Conservation (phyloP, 768 basidiomycete genomes). For the Boletus pseudo-olivaceus region DNA sequence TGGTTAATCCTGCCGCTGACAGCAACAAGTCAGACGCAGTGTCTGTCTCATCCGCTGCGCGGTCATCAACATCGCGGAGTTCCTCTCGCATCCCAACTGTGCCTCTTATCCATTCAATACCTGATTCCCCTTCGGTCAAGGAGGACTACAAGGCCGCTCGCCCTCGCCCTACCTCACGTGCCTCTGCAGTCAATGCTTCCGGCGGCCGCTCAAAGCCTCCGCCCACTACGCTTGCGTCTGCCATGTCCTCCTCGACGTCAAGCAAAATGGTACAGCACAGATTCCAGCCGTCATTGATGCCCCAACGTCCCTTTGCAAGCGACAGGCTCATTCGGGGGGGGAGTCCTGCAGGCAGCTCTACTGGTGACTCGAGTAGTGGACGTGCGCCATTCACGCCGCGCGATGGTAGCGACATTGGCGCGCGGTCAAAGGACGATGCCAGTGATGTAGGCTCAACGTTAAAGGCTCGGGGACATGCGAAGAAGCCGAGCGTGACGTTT, state of each 20-base stretch:
- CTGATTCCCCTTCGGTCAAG: conserved; percentile 32
- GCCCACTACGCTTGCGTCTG: conserved; percentile 7
- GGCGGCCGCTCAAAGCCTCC: conserved; percentile 14
- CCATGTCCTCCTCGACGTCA: conserved; percentile 6
- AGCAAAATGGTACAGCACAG: conserved; percentile 26
- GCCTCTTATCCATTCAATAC: conserved; percentile 31
- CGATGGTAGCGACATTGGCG: conserved; percentile 65
- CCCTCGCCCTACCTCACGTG: conserved; percentile 6
- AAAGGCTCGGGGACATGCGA: conserved; percentile 37
- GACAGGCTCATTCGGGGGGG: conserved; percentile 41
- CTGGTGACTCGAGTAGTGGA: conserved; percentile 80
- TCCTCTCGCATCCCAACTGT: conserved; percentile 28
- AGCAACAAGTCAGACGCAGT: conserved; percentile 28
- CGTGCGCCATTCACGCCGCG: conserved; percentile 71
- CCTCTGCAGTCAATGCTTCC: conserved; percentile 5
- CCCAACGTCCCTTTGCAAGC: conserved; percentile 56
- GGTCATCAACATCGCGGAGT: conserved; percentile 20
- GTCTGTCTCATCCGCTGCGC: conserved; percentile 23
- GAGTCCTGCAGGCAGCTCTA: conserved; percentile 76
- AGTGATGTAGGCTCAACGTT: conserved; percentile 28
- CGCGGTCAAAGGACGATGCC: conserved; percentile 18
- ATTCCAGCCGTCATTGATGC: conserved; percentile 24
- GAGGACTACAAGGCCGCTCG: conserved; percentile 15
- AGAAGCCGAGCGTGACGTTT: conserved; percentile 68
- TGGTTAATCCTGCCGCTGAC: conserved; percentile 6